Conservation (phyloP, 2,329 filamentous ascomycete species). For the Fusarium citri region DNA sequence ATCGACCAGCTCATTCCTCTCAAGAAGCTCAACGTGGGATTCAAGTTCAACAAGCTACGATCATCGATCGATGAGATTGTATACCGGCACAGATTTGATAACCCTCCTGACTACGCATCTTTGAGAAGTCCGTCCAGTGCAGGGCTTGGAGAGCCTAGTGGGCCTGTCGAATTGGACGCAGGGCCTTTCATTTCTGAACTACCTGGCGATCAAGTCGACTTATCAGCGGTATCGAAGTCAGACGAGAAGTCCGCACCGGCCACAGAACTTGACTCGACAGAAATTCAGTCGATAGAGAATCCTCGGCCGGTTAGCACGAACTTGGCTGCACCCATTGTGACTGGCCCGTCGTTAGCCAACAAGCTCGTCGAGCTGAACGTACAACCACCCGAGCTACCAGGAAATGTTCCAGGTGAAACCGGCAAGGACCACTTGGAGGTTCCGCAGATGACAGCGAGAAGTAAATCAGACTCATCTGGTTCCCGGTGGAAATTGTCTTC, state of each 20-base stretch:
- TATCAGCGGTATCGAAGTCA: background rate
- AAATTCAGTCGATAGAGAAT: background rate
- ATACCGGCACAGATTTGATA: slow-evolving; percentile 39
- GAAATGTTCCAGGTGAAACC: slow-evolving; percentile 3
- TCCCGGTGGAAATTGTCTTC: slow-evolving; percentile 40
- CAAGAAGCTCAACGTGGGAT: slow-evolving; percentile 38
- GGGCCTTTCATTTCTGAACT: slow-evolving; percentile 21
- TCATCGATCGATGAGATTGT: slow-evolving; percentile 32
- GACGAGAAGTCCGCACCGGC: background rate
- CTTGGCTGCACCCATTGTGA: background rate
- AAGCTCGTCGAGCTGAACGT: slow-evolving; percentile 29
- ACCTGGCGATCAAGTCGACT: background rate
- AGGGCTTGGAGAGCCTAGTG: slow-evolving; percentile 1
- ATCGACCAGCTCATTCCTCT: slow-evolving; percentile 41
- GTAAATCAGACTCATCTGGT: slow-evolving; percentile 14
- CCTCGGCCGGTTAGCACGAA: background rate
- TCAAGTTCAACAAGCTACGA: slow-evolving; percentile 44
- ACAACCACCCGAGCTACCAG: slow-evolving; percentile 37
- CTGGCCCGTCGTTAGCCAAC: background rate
- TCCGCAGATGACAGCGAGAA: background rate
- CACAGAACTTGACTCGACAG: slow-evolving; percentile 31
- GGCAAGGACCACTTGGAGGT: slow-evolving; percentile 12
- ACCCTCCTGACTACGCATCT: slow-evolving; percentile 21
- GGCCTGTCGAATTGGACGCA: slow-evolving; percentile 16
- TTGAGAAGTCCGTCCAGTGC: slow-evolving; percentile 31